Evolutionary conservation across 2,329 filamentous ascomycete species (phyloP), one percentile per base, ranked within the genome.

Genomic region (Lasiodiplodia sp.): DNA sequence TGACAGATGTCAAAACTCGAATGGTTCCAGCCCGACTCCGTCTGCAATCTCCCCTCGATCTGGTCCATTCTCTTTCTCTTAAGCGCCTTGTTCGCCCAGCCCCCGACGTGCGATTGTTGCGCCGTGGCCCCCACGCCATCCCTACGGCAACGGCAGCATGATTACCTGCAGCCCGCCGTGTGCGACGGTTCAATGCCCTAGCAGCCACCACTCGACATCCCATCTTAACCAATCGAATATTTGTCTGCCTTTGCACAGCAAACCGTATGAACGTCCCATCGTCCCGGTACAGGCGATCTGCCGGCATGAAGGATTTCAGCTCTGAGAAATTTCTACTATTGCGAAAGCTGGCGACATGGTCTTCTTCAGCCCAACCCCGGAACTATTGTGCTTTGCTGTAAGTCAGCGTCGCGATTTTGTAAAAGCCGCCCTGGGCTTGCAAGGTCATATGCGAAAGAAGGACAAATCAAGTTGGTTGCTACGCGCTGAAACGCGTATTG

Each of bases 1-100:
- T 64, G 60, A 31, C 60, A 64, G 44, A 64, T 64, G 44, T 52
- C 60, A 52, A 25, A n/a, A 12, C 60, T 37, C n/a, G 23, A 64
- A 64, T 64, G 60, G 60, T 25, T 52, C 44, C 60, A 64, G 44
- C 60, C 16, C 40, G 2, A 10, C 8, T 49, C 44, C 58, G 37
- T 51, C 47, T 28, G 28, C 60, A 25, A 64, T 64, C 47, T 10
- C 58, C 18, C 28, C 14, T 56, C 28, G 31, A 37, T 21, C 31
- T 56, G 28, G 28, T 57, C 34, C 23, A 37, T 37, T 23, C 58
- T 34, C 40, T 2, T 11, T 25, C 16, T 51, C 11, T 31, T 51
- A 44, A 14, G 49, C 23, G 18, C 23, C 7, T 18, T 25, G 38
- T 49, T 23, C 38, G 37, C 44, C 23, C 57, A 47, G 57, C 57